Evolutionary conservation across 805 yeast species (phyloP).

Genomic region (Myxozyma nipponensis): DNA sequence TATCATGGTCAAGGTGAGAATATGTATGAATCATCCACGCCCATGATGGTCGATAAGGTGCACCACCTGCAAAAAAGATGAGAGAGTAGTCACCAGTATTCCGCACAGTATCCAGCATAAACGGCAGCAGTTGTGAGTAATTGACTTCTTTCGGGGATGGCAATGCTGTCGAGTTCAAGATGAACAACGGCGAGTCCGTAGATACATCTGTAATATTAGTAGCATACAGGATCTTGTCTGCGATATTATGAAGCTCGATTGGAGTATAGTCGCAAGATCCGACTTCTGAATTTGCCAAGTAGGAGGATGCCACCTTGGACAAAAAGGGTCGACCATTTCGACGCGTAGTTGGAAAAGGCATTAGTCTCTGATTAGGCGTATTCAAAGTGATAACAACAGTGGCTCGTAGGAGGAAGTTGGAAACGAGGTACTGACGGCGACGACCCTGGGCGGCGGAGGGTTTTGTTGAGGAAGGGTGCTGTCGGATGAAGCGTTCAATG

Average conservation of each 20-base stretch:
- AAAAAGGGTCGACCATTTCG: not conserved
- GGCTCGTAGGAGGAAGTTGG: not conserved
- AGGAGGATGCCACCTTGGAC: not conserved
- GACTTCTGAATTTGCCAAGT: not conserved
- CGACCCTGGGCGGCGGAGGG: not conserved
- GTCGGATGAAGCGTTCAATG: conserved; percentile 1
- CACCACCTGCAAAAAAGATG: conserved; percentile 79
- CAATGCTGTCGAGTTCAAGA: conserved; percentile 76
- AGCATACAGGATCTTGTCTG: conserved; percentile 28
- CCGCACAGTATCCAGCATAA: conserved; percentile 58
- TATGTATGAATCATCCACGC: conserved; percentile 64
- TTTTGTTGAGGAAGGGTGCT: not conserved
- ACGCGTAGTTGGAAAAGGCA: not conserved
- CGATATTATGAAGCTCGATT: conserved; percentile 22
- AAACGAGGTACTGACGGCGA: conserved; percentile 3
- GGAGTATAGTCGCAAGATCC: conserved; percentile 4
- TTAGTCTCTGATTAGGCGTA: not conserved
- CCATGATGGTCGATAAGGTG: conserved; percentile 59
- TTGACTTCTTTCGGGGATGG: conserved; percentile 54
- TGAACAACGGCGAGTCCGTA: conserved; percentile 66
- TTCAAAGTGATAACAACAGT: not conserved
- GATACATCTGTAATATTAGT: conserved; percentile 63
- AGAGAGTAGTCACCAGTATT: conserved; percentile 53
- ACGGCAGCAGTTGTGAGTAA: conserved; percentile 52
- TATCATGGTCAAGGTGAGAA: conserved; percentile 53